Evolutionary conservation across 345 rosid genomes (phyloP), one percentile per base, ranked within the genome.

Genomic region (Citrus trifoliata): DNA sequence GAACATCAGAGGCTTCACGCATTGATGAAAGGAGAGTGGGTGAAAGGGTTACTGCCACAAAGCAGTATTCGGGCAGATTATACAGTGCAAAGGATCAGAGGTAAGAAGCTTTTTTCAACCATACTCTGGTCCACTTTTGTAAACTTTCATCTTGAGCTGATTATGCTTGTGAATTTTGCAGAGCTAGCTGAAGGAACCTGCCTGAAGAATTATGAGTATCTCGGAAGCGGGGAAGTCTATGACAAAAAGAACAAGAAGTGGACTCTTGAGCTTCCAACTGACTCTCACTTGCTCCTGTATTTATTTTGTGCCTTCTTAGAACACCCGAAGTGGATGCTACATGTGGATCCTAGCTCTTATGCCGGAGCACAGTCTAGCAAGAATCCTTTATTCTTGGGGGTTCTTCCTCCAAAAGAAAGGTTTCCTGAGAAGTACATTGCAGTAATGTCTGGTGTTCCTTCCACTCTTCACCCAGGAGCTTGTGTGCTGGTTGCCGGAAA

Each of bases 321-420:
- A 87, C 95, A 94, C 73, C 99, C 98, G 9, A 93, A 93, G 83
- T 96, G 99, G 99, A 96, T 91, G 98, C 85, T 93, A 19, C 99
- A 92, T 82, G 88, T 95, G 64, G 99, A 95, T 86, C 97, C 98
- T 16, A 79, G 92, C 68, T 90, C 97, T 18, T 86, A 90, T 81
- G 82, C 93, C 65, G 99, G 95, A 75, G 90, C 91, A 27, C 97
- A 94, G 70, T 88, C 94, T 38, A 91, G 98, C 89, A 91, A 90
- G 82, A 94, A 93, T 73, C 98, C 97, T 13, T 84, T 96, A 38
- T 90, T 92, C 85, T 85, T 94, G 80, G 98, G 99, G 61, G 85
- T 87, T 71, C 78, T 92, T 64, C 99, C 96, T 79, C 93, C 95
- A 24, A 96, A 93, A 82, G 98, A 94, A 84, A 90, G 94, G 81